Evolutionary conservation across 2,329 filamentous ascomycete species (phyloP).

Genomic region (Colletotrichum lindemuthianum): DNA sequence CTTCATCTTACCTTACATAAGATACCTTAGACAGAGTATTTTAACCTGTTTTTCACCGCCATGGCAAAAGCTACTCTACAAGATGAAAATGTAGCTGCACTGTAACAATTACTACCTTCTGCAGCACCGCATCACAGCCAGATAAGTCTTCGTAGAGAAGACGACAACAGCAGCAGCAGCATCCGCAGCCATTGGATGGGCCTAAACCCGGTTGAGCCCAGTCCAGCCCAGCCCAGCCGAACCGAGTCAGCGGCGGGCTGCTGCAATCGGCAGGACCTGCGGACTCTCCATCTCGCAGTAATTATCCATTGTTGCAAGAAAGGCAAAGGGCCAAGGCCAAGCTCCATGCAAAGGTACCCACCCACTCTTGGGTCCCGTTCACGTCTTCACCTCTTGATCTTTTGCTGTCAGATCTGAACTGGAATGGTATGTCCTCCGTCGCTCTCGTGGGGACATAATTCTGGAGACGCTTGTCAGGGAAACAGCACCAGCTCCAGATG

Average conservation of each 20-base stretch:
- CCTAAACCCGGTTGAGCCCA: too few species aligned
- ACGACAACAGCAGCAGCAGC: background rate
- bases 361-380: too few species aligned
- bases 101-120: background rate
- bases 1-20: too few species aligned
- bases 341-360: too few species aligned
- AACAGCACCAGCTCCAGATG: constrained; percentile 20
- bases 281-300: too few species aligned
- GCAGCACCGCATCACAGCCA: background rate
- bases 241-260: constrained; percentile 29
- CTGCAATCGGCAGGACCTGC: constrained; percentile 25
- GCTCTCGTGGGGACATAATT: constrained; percentile 21
- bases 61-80: too few species aligned
- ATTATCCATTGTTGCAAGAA: too few species aligned
- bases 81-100: too few species aligned
- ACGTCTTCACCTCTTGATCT: background rate
- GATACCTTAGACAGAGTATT: too few species aligned
- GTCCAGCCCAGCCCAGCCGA: background rate
- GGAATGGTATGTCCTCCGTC: constrained; percentile 30
- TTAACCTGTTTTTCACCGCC: too few species aligned
- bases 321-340: too few species aligned
- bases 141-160: background rate
- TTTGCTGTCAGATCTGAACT: constrained; percentile 28
- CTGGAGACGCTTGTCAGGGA: constrained; percentile 18
- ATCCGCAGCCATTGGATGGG: background rate